Conservation (phyloP, 148 eudicot genomes). For the Pouteria glomerata region DNA sequence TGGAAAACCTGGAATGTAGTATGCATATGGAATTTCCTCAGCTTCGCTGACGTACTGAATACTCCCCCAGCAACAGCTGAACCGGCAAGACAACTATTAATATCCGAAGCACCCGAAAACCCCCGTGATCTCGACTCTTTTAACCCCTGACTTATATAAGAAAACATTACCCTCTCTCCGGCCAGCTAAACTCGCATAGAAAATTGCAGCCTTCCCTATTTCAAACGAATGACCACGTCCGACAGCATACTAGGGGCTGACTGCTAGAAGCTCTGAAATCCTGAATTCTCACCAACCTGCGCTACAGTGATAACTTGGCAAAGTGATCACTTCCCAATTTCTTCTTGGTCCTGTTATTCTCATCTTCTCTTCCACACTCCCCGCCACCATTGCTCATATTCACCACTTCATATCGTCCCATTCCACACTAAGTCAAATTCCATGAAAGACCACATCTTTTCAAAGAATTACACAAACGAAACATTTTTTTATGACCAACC, state of each 20-base stretch:
- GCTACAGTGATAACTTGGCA: slow-evolving; percentile 50
- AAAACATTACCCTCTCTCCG: slow-evolving; percentile 64
- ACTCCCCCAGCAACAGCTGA: slow-evolving; percentile 59
- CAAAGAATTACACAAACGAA: not conserved
- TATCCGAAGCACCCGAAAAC: slow-evolving; percentile 60
- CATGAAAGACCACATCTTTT: not conserved
- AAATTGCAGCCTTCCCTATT: slow-evolving; percentile 44
- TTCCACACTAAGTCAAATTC: slow-evolving; percentile 12
- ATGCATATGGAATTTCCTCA: slow-evolving; percentile 51
- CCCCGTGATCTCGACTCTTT: slow-evolving; percentile 72
- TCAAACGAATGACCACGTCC: slow-evolving; percentile 56
- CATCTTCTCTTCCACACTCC: slow-evolving; percentile 25
- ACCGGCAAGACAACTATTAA: slow-evolving; percentile 29
- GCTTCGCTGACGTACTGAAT: slow-evolving; percentile 38
- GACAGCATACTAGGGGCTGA: slow-evolving; percentile 53
- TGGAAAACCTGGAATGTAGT: slow-evolving; percentile 52
- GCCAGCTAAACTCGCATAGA: slow-evolving; percentile 49
- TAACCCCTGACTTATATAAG: slow-evolving; percentile 66
- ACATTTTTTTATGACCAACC: not conserved
- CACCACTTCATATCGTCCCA: slow-evolving; percentile 30
- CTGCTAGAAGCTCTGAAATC: slow-evolving; percentile 66
- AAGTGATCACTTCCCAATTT: slow-evolving; percentile 39
- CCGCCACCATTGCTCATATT: slow-evolving; percentile 59
- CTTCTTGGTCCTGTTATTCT: slow-evolving; percentile 13
- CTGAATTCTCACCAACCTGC: slow-evolving; percentile 63